These are phyloP conservation scores for Marasmius fiardii DNA, from an alignment of 1,284 basidiomycete species.

Conservation along the genomic window DNA sequence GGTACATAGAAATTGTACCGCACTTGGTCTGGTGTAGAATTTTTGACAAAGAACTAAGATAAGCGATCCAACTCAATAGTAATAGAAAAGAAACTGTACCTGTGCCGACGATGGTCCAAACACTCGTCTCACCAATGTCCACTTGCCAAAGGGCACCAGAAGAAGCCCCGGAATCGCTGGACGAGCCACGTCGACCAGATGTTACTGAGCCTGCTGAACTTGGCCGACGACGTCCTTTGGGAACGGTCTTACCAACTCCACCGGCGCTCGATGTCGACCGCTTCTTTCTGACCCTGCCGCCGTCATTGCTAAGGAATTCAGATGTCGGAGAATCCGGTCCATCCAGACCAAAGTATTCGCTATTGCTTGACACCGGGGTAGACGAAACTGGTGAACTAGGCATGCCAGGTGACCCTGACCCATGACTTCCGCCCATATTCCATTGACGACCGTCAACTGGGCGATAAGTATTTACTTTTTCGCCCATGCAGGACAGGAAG, in stretches of 20 bases:
- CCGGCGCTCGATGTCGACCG: constrained; percentile 72
- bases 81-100: constrained; percentile 40
- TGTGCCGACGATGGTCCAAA: constrained; percentile 92
- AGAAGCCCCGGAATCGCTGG: constrained; percentile 61
- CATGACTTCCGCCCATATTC: constrained; percentile 42
- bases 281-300: constrained; percentile 79
- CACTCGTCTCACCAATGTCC: constrained; percentile 85
- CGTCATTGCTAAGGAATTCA: constrained; percentile 76
- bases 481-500: constrained; percentile 84
- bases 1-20: constrained; percentile 92
- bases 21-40: constrained; percentile 61
- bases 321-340: constrained; percentile 65
- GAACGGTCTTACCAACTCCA: constrained; percentile 53
- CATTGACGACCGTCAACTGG: constrained; percentile 80
- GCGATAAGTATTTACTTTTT: constrained; percentile 84
- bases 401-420: constrained; percentile 62
- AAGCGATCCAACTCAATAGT: constrained; percentile 5
- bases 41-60: constrained; percentile 13
- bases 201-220: constrained; percentile 68
- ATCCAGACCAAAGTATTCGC: constrained; percentile 67
- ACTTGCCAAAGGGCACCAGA: constrained; percentile 85
- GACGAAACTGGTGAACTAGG: constrained; percentile 67
- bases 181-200: constrained; percentile 58
- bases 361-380: constrained; percentile 56
- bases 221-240: constrained; percentile 66